Evolutionary conservation across 2,329 filamentous ascomycete species (phyloP).

Genomic region (Bipolaris zeicola): DNA sequence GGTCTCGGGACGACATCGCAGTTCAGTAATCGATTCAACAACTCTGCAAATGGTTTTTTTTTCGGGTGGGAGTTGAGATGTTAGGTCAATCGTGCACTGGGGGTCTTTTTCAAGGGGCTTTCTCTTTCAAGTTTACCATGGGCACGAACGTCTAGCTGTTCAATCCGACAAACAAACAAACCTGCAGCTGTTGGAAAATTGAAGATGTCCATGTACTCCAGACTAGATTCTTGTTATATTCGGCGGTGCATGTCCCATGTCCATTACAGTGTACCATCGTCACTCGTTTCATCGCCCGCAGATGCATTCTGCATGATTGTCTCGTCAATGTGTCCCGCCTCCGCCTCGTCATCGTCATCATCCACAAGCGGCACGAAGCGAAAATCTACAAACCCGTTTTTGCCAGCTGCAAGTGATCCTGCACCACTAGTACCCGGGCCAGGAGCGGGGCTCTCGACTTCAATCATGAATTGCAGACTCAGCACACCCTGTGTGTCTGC

Average conservation of each 20-base stretch:
- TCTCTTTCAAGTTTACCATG: neutral
- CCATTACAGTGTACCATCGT: constrained; percentile 1
- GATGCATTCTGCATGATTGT: constrained; percentile 23
- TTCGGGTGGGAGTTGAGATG: neutral
- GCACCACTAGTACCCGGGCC: neutral
- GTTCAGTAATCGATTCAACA: neutral
- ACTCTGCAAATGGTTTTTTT: neutral
- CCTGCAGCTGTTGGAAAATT: neutral
- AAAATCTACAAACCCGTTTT: constrained; percentile 79
- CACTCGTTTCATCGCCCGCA: constrained; percentile 5
- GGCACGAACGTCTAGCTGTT: neutral
- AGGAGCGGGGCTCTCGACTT: constrained; percentile 62
- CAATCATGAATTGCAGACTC: constrained; percentile 95
- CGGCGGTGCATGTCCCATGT: neutral
- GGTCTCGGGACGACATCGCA: too few species aligned
- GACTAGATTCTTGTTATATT: neutral
- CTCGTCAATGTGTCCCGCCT: constrained; percentile 22
- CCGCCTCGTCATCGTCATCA: constrained; percentile 50
- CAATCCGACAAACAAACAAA: neutral
- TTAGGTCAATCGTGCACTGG: neutral
- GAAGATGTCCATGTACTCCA: neutral
- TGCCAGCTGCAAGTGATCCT: constrained; percentile 50
- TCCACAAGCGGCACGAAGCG: constrained; percentile 75
- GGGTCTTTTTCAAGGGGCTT: neutral
- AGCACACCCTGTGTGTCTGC: constrained; percentile 88